phyloP scores from a whole-genome alignment of 169 alveolate genomes.

The Eimeria necatrix region DNA sequence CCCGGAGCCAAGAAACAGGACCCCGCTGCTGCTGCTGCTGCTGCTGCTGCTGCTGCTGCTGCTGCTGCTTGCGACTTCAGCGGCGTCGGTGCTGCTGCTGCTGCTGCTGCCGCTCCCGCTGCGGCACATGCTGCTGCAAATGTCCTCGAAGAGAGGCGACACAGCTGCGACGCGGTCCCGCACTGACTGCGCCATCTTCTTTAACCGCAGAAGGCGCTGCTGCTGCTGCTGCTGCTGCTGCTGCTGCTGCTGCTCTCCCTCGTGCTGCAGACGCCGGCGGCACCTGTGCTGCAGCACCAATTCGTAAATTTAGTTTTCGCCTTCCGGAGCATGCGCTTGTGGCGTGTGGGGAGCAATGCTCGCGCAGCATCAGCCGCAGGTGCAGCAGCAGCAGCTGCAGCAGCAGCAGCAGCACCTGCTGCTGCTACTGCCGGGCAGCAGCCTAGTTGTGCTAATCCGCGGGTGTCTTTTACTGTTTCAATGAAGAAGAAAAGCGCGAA shows the following conservation, averaged over 20 bases:
- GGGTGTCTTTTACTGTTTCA: too few relatives aligned
- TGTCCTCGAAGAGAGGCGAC: background rate
- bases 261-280: too few relatives aligned
- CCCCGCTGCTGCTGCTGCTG: background rate
- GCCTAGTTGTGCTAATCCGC: too few relatives aligned
- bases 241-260: background rate
- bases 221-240: background rate
- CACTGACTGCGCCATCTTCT: background rate
- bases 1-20: conserved; percentile 49
- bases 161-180: background rate
- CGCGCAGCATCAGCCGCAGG: too few relatives aligned
- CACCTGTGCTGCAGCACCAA: too few relatives aligned
- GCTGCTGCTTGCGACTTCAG: background rate
- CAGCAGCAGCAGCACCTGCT: too few relatives aligned
- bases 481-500: too few relatives aligned
- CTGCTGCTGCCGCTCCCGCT: background rate
- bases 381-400: too few relatives aligned
- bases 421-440: too few relatives aligned
- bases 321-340: too few relatives aligned
- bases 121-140: background rate
- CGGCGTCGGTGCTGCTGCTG: background rate
- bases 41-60: background rate
- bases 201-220: background rate
- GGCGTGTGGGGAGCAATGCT: too few relatives aligned
- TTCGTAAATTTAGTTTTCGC: too few relatives aligned